Evolutionary conservation across 257 asterid species (phyloP).

Genomic region (Rubia yunnanensis): DNA sequence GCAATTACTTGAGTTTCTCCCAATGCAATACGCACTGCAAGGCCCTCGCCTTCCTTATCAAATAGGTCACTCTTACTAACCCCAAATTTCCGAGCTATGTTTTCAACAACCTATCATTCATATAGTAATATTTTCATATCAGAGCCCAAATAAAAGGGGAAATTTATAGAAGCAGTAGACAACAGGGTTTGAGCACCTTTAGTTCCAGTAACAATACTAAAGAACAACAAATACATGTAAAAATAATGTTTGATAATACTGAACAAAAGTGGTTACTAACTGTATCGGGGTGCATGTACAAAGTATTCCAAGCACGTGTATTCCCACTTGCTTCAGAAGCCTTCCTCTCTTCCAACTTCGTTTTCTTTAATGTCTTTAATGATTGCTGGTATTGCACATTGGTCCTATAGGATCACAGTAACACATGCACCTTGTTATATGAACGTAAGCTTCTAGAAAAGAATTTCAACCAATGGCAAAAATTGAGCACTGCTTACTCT

Average conservation of each 20-base stretch:
- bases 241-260: not conserved
- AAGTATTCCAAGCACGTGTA: constrained; percentile 79
- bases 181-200: not conserved
- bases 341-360: constrained; percentile 63
- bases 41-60: constrained; percentile 71
- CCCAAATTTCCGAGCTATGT: constrained; percentile 79
- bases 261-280: constrained; percentile 23
- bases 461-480: not conserved
- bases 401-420: constrained; percentile 30
- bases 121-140: constrained; percentile 15
- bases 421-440: not conserved
- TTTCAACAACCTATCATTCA: constrained; percentile 62
- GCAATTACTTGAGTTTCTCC: constrained; percentile 95
- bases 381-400: constrained; percentile 26
- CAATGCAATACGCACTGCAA: constrained; percentile 77
- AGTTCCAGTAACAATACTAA: not conserved
- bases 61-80: constrained; percentile 79
- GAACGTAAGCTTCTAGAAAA: not conserved
- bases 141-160: not conserved
- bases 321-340: constrained; percentile 82
- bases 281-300: constrained; percentile 87
- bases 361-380: constrained; percentile 61
- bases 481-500: constrained; percentile 33
- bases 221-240: not conserved
- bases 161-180: not conserved